Conservation (phyloP, 1,284 basidiomycete genomes). For the Microbotryum violaceum region DNA sequence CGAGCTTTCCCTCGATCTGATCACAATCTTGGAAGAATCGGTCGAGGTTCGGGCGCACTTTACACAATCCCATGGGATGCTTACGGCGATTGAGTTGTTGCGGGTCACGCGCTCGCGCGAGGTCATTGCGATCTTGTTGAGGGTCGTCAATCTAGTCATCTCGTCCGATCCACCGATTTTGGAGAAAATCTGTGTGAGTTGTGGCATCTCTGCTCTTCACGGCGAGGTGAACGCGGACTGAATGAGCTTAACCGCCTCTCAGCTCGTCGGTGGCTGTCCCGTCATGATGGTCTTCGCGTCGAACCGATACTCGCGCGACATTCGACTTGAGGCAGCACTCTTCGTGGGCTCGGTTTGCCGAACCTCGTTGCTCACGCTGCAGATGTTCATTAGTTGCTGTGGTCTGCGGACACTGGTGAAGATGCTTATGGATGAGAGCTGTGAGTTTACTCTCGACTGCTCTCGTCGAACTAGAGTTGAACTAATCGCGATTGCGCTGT, state of each 20-base stretch:
- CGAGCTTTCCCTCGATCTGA: constrained; percentile 75
- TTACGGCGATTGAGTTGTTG: constrained; percentile 85
- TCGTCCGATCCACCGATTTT: constrained; percentile 73
- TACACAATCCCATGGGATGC: constrained; percentile 84
- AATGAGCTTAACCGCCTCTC: neutral
- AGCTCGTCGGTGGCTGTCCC: constrained; percentile 40
- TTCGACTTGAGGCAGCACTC: constrained; percentile 86
- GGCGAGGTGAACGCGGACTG: constrained; percentile 4
- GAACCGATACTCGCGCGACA: constrained; percentile 87
- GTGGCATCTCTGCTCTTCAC: neutral
- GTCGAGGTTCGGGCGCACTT: constrained; percentile 86
- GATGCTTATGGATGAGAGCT: constrained; percentile 83
- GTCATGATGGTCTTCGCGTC: constrained; percentile 66
- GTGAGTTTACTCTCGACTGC: neutral
- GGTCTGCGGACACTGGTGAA: constrained; percentile 58
- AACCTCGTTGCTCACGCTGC: constrained; percentile 81
- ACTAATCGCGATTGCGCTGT: neutral
- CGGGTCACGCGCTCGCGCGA: constrained; percentile 73
- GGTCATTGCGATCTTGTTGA: constrained; percentile 68
- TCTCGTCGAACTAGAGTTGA: neutral
- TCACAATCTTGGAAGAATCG: constrained; percentile 66
- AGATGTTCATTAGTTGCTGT: constrained; percentile 84
- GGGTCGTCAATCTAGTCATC: constrained; percentile 87
- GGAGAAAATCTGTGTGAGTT: constrained; percentile 81
- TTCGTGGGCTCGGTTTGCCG: constrained; percentile 89